These are phyloP conservation scores for Colletotrichum sp. DNA, from an alignment of 2,329 filamentous ascomycete genomes.

Conservation along the genomic window DNA sequence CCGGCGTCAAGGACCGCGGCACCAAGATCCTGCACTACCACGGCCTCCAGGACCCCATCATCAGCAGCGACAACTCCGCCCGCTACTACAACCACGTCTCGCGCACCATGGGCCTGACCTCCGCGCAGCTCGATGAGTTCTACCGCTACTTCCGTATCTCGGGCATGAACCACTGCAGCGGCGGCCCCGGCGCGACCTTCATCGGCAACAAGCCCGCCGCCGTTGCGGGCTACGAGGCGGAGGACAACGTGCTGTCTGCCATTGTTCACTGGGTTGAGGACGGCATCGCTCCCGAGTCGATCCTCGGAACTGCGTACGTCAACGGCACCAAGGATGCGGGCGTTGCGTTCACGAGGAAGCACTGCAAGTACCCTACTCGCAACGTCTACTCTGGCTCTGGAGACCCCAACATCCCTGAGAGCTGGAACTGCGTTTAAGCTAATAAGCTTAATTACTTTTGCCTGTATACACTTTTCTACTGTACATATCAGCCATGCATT, in stretches of 20 bases:
- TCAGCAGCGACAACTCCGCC: conserved; percentile 48
- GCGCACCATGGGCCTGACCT: conserved; percentile 42
- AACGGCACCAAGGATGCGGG: conserved; percentile 27
- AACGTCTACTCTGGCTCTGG: conserved; percentile 31
- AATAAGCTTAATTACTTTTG: not conserved
- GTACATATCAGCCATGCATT: not conserved
- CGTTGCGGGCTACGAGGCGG: conserved; percentile 29
- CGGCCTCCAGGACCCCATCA: conserved; percentile 45
- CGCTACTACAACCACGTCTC: conserved; percentile 55
- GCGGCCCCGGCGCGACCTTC: conserved; percentile 30
- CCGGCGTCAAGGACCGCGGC: conserved; percentile 41
- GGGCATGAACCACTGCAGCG: conserved; percentile 36
- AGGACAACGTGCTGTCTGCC: conserved; percentile 32
- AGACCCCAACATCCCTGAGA: conserved; percentile 17
- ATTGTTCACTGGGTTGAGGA: conserved; percentile 35
- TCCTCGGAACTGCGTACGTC: conserved; percentile 38
- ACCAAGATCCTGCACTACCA: conserved; percentile 54
- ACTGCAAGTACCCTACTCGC: conserved; percentile 38
- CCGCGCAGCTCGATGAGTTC: conserved; percentile 37
- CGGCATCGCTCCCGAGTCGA: conserved; percentile 29
- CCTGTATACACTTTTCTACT: not conserved
- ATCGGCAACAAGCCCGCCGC: conserved; percentile 29
- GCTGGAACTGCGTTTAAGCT: conserved; percentile 21
- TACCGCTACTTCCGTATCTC: conserved; percentile 38
- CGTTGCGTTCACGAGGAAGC: conserved; percentile 34